Evolutionary conservation across 805 yeast species (phyloP).

Genomic region (Metschnikowia shivogae): DNA sequence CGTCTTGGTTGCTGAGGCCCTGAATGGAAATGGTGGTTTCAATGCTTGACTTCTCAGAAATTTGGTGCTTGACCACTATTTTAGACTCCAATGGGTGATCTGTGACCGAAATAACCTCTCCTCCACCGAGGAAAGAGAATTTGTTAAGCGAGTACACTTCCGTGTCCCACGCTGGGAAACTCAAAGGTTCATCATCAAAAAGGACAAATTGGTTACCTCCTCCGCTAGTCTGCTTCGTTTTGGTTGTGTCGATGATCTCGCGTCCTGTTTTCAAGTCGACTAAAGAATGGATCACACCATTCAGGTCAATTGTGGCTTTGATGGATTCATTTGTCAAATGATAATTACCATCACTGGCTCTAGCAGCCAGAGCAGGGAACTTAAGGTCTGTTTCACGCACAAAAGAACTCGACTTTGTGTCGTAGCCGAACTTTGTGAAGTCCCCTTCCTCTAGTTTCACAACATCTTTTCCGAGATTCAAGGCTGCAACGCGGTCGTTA

Average conservation of each 20-base stretch:
- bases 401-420: constrained; percentile 15
- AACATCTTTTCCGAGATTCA: constrained; percentile 5
- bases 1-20: constrained; percentile 49
- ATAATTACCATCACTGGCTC: constrained; percentile 39
- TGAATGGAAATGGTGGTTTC: constrained; percentile 67
- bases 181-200: constrained; percentile 86
- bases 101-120: constrained; percentile 40
- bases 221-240: constrained; percentile 44
- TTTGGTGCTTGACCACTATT: constrained; percentile 55
- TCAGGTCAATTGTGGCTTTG: constrained; percentile 47
- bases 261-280: constrained; percentile 52
- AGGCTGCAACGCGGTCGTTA: constrained; percentile 13
- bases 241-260: constrained; percentile 61
- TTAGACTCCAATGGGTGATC: constrained; percentile 60
- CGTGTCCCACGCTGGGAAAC: constrained; percentile 97
- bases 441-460: constrained; percentile 6
- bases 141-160: constrained; percentile 83
- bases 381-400: constrained; percentile 17
- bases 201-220: constrained; percentile 82
- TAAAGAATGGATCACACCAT: constrained; percentile 59
- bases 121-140: constrained; percentile 42
- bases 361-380: constrained; percentile 47
- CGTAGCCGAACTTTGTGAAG: constrained; percentile 10
- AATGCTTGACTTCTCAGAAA: constrained; percentile 56
- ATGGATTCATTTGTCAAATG: constrained; percentile 59